Conservation (phyloP, 148 eudicot genomes). For the Cornus suecica region DNA sequence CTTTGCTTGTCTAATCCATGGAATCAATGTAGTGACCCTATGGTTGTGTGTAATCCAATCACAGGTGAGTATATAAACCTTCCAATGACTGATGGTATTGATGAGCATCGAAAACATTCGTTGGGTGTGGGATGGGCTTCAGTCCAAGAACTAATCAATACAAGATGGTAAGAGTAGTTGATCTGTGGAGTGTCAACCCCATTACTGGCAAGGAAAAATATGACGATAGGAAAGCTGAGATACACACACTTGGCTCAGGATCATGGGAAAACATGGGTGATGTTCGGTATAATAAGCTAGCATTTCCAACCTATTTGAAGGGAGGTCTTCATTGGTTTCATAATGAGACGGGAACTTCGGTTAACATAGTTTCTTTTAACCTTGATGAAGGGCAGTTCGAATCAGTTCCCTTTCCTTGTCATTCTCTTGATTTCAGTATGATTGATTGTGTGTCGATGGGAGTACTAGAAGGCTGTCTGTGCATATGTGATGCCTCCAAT, state of each 20-base stretch:
- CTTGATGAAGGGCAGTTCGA: constrained; percentile 18
- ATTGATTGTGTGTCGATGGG: neutral
- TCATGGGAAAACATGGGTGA: constrained; percentile 1
- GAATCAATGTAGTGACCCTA: neutral
- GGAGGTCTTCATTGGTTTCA: constrained; percentile 8
- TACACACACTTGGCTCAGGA: constrained; percentile 7
- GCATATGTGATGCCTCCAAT: neutral
- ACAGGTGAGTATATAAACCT: constrained; percentile 17
- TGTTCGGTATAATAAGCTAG: neutral
- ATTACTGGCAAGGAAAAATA: neutral
- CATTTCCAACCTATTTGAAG: neutral
- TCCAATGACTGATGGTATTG: neutral
- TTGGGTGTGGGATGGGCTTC: constrained; percentile 3
- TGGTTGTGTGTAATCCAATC: constrained; percentile 23
- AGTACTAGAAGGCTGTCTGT: constrained; percentile 13
- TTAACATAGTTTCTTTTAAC: constrained; percentile 14
- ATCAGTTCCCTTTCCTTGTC: neutral
- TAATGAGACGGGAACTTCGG: neutral
- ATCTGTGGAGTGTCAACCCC: no score
- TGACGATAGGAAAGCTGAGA: neutral
- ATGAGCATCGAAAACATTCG: no score
- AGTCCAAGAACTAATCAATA: neutral
- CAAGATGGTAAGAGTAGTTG: neutral
- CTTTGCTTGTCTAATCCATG: neutral
- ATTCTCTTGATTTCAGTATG: neutral